Percentiles rank a stretch among this genome's conserved stretches.
phyloP scores from a whole-genome alignment of 345 rosid genomes.

The Hibiscus mutabilis region DNA sequence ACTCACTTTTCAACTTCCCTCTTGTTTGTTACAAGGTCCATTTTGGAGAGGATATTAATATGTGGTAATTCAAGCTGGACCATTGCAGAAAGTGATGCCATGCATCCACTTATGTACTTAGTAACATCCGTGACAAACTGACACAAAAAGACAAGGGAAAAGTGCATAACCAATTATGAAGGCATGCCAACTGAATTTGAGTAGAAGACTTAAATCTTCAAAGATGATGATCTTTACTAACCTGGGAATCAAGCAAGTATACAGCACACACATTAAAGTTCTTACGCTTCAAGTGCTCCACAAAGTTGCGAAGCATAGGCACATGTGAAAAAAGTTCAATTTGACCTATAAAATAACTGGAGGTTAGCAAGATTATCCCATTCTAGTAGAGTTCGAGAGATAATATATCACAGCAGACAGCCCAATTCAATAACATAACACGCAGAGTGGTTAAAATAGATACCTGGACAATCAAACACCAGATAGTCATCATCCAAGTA shows the following conservation, averaged over 20 bases:
- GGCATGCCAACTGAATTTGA: background rate
- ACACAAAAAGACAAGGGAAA: conserved; percentile 8
- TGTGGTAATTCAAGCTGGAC: conserved; percentile 92
- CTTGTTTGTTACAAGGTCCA: conserved; percentile 81
- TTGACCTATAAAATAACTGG: conserved; percentile 47
- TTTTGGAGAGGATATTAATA: conserved; percentile 84
- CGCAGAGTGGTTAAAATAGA: background rate
- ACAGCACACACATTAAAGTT: conserved; percentile 81
- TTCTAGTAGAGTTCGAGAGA: background rate
- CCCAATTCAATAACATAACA: background rate
- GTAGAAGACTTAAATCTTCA: background rate
- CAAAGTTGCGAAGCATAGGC: conserved; percentile 82
- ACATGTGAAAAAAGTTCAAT: conserved; percentile 90
- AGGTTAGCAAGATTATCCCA: background rate
- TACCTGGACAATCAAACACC: conserved; percentile 95
- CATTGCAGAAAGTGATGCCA: conserved; percentile 98
- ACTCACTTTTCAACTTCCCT: conserved; percentile 63
- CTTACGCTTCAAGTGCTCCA: conserved; percentile 74
- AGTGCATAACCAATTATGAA: conserved; percentile 3
- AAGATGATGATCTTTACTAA: conserved; percentile 21
- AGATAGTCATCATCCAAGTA: conserved; percentile 87
- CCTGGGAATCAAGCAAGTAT: conserved; percentile 93
- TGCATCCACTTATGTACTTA: conserved; percentile 89
- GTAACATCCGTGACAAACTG: conserved; percentile 90
- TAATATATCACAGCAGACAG: background rate